Conservation (phyloP, 495 filamentous ascomycete genomes). For the Chlorociboria aeruginascens region DNA sequence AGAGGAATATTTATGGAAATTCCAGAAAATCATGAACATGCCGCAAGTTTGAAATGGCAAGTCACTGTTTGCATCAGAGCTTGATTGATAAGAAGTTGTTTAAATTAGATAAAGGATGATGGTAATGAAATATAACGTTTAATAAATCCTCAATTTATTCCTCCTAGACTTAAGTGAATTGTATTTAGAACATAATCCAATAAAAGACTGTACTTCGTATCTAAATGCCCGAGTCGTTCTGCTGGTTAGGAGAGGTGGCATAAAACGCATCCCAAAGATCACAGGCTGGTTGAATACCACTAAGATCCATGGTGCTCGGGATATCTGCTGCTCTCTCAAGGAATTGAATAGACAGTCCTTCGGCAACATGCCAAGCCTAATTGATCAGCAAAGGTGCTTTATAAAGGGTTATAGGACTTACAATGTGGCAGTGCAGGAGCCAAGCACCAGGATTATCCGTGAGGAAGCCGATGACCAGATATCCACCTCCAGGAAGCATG, state of each 20-base stretch:
- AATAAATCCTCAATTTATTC: neutral
- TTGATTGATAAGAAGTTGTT: too few relatives aligned
- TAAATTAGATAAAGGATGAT: too few relatives aligned
- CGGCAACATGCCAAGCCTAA: conserved; percentile 34
- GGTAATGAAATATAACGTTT: too few relatives aligned
- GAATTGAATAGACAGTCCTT: conserved; percentile 36
- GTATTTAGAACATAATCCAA: neutral
- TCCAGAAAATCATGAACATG: too few relatives aligned
- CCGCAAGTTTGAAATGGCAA: too few relatives aligned
- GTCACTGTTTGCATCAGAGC: too few relatives aligned
- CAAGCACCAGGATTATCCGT: conserved; percentile 45
- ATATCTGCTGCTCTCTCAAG: conserved; percentile 34
- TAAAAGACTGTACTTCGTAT: neutral
- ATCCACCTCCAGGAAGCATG: conserved; percentile 30
- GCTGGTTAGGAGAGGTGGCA: conserved; percentile 1
- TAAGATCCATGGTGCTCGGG: neutral
- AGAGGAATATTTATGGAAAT: too few relatives aligned
- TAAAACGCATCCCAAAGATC: conserved; percentile 1
- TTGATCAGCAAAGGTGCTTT: neutral
- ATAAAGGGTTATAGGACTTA: neutral
- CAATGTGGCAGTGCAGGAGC: conserved; percentile 47
- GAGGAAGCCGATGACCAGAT: conserved; percentile 40
- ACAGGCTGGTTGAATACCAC: neutral
- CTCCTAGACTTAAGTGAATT: conserved; percentile 3
- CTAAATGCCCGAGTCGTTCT: conserved; percentile 9